Conservation (phyloP, 768 basidiomycete genomes). For the Lentinula edodes region DNA sequence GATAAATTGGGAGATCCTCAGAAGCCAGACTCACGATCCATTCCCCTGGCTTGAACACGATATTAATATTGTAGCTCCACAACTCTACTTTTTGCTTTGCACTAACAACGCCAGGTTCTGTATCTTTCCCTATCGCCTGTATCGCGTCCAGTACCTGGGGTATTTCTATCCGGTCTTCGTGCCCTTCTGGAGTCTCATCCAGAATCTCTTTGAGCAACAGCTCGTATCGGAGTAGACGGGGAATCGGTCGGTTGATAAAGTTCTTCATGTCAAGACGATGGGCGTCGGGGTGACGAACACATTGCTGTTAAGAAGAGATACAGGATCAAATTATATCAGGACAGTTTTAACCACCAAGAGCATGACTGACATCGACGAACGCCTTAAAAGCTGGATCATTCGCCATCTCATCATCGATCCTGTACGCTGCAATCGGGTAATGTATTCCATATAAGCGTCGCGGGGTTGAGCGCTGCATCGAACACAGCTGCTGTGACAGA, state of each 20-base stretch:
- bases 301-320: too few species aligned
- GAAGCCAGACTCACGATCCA: slow-evolving; percentile 38
- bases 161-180: slow-evolving; percentile 80
- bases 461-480: slow-evolving; percentile 87
- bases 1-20: too few species aligned
- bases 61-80: slow-evolving; percentile 77
- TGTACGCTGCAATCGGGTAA: slow-evolving; percentile 85
- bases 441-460: slow-evolving; percentile 89
- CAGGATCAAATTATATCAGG: too few species aligned
- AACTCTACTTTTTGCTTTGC: slow-evolving; percentile 88
- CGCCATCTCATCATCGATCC: slow-evolving; percentile 84
- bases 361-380: slow-evolving; percentile 67
- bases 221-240: slow-evolving; percentile 84
- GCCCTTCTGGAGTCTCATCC: slow-evolving; percentile 65
- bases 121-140: slow-evolving; percentile 79
- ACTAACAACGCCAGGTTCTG: slow-evolving; percentile 79
- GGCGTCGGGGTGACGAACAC: slow-evolving; percentile 62
- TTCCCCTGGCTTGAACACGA: slow-evolving; percentile 79
- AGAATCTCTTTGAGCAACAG: slow-evolving; percentile 70
- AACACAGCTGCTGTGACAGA: slow-evolving; percentile 75
- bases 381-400: slow-evolving; percentile 74
- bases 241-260: slow-evolving; percentile 90
- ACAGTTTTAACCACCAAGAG: not conserved
- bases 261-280: slow-evolving; percentile 84
- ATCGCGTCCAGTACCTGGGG: slow-evolving; percentile 86